Base-by-base conservation (phyloP, 768 basidiomycete species). In the Punctularia strigosozonata region DNA sequence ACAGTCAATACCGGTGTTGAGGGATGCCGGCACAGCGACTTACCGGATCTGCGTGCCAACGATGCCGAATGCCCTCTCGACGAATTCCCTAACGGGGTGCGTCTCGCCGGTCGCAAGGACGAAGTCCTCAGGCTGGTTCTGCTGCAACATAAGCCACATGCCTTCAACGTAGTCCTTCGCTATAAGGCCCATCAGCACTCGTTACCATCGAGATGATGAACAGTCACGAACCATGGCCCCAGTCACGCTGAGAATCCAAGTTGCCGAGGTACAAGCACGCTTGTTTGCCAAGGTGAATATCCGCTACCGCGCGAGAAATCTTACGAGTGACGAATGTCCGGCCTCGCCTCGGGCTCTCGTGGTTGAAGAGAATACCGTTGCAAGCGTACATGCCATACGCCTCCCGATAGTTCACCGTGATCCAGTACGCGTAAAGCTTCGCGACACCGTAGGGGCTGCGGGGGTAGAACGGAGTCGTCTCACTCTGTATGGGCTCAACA, bases 401-500 rank as follows among this genome's bases (percentile, higher is more conserved):
- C 63, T 98, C 92, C 42, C 90, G 75, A 60, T 90, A 90, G 63
- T 90, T 90, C 51, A 88, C 80, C 25, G 78, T 79, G 59, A 90
- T 87, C 84, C 84, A 90, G 59, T 77, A 89, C 18, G 79, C 83
- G 54, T 90, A 91, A 33, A 98, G 68, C 65, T 98, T 98, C 31
- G 92, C 92, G 41, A 84, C 88, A 32, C 94, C 92, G 52, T 98
- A 98, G 1, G 92, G 92, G 36, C 83, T 87, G 41, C 92, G 85
- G n/a, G 92, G 92, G 65, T 98, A 94, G 70, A 98, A 98, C 1
- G 92, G 92, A 0, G 92, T 98, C 2, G 81, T 86, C 68, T 98
- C 92, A 60, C 75, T 82, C 62, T 98, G 92, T 1, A 91, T 92
- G 5, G 87, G 88, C 62, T 92, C 86, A 46, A 88, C 80, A 50